Percentiles rank a stretch among this genome's conserved stretches.
These are phyloP conservation scores for Monilinia aucupariae DNA, from an alignment of 2,329 filamentous ascomycete genomes.

Conservation along the genomic window DNA sequence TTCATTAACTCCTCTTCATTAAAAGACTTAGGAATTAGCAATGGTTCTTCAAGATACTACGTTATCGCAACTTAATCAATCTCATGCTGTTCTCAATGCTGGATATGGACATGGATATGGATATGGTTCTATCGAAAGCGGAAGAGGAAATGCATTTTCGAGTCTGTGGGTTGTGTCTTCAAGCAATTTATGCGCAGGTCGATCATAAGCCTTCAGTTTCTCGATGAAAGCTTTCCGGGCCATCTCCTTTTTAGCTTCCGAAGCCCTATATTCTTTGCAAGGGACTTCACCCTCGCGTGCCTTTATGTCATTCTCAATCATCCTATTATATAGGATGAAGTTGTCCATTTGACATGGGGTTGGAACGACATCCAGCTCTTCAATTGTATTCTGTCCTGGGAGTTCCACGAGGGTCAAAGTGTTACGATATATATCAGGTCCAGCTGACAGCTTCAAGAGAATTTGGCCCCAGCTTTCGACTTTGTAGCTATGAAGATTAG, in stretches of 20 bases:
- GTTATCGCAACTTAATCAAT: too few species aligned
- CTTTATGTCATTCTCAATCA: constrained; percentile 38
- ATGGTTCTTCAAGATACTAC: not conserved
- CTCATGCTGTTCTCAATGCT: not conserved
- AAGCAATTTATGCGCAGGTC: not conserved
- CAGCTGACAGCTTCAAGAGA: constrained; percentile 36
- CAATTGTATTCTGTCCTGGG: constrained; percentile 40
- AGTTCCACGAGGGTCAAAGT: constrained; percentile 45
- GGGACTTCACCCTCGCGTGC: constrained; percentile 38
- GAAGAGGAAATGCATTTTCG: constrained; percentile 12
- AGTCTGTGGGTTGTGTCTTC: constrained; percentile 6
- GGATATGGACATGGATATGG: not conserved
- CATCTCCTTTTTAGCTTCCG: constrained; percentile 20
- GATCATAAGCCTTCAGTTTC: constrained; percentile 15
- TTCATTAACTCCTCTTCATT: not conserved
- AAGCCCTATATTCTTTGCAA: constrained; percentile 26
- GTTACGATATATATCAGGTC: constrained; percentile 41
- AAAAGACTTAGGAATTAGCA: not conserved
- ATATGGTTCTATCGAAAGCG: not conserved
- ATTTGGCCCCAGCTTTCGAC: constrained; percentile 43
- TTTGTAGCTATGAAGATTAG: constrained; percentile 36
- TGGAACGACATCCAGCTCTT: constrained; percentile 41
- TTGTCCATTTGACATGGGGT: constrained; percentile 52
- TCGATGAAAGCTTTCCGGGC: constrained; percentile 13
- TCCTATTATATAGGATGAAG: constrained; percentile 47